Evolutionary conservation across 2,329 filamentous ascomycete species (phyloP).

Genomic region (Epicoccum nigrum): DNA sequence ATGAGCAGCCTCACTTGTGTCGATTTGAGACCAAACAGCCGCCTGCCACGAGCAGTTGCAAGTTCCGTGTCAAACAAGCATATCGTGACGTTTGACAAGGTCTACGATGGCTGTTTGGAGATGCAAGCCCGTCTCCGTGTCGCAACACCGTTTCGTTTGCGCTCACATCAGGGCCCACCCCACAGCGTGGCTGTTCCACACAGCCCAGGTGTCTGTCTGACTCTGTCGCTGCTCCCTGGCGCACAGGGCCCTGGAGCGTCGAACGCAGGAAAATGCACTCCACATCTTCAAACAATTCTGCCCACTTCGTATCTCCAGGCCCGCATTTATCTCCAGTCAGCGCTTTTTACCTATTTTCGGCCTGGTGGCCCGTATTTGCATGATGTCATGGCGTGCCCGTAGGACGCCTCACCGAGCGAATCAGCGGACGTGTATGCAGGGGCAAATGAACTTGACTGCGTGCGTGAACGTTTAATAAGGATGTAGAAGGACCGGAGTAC

Average conservation of each 20-base stretch:
- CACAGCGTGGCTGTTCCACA: not conserved
- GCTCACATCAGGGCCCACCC: not conserved
- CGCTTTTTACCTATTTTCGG: conserved; percentile 1
- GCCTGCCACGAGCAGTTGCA: no score
- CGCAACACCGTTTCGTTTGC: conserved; percentile 9
- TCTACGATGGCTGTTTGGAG: not conserved
- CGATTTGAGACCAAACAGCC: no score
- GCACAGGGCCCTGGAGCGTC: not conserved
- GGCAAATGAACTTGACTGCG: not conserved
- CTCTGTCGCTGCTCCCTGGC: not conserved
- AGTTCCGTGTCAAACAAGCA: not conserved
- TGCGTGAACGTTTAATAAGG: not conserved
- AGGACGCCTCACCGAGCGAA: not conserved
- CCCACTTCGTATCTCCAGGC: not conserved
- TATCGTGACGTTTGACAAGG: not conserved
- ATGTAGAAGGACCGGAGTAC: not conserved
- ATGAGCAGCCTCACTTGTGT: no score
- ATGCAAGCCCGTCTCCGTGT: not conserved
- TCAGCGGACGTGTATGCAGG: conserved; percentile 1
- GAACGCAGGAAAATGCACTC: not conserved
- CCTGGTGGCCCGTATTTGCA: not conserved
- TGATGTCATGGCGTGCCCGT: conserved; percentile 1
- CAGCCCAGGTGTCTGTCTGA: no score
- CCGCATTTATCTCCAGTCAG: conserved; percentile 5
- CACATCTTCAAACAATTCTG: conserved; percentile 4